Evolutionary conservation across 768 basidiomycete genomes (phyloP), one percentile per base, ranked within the genome.

Genomic region (Lactarius quietus): DNA sequence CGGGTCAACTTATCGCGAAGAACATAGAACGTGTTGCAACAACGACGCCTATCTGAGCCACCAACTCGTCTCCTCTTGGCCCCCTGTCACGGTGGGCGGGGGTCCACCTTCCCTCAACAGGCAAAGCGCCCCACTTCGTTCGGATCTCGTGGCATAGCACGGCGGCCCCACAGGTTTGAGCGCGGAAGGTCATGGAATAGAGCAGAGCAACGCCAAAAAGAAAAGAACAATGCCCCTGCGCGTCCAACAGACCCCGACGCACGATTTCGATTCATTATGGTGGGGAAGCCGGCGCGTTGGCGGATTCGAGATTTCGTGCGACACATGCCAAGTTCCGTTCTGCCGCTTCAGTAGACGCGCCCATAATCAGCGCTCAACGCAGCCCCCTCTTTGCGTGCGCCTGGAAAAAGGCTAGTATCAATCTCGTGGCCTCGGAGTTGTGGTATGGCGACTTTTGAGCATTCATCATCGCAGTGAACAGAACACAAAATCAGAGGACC

Each of bases 61-160:
- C 31, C 31, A 26, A 43, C 63, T 64, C 45, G 43, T 48, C 41
- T 43, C 28, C 9, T 5, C 52, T n/a, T 26, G 56, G 48, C 63
- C 63, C 38, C 52, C 39, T 62, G 61, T 55, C 15, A 31, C n/a
- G 61, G 61, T 54, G 61, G 39, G 61, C 53, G 61, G 53, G 61
- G 53, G 61, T 18, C 53, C 48, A 18, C 20, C 41, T 18, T 62
- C 41, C 62, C 45, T 51, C 31, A 15, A 23, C 48, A n/a, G 62
- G 62, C 20, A 57, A 57, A 29, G 45, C 33, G 35, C 36, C 20
- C 20, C 18, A 20, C 29, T 29, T 39, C 53, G 53, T 17, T 55
- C 64, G 59, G 59, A 55, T 60, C 64, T 64, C 33, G 57, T 41
- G 52, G 63, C 3, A 15, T 28, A 35, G 55, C 8, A n/a, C 45